Base-by-base conservation (phyloP, 208 protist genomes). In the Acanthamoeba quina region DNA sequence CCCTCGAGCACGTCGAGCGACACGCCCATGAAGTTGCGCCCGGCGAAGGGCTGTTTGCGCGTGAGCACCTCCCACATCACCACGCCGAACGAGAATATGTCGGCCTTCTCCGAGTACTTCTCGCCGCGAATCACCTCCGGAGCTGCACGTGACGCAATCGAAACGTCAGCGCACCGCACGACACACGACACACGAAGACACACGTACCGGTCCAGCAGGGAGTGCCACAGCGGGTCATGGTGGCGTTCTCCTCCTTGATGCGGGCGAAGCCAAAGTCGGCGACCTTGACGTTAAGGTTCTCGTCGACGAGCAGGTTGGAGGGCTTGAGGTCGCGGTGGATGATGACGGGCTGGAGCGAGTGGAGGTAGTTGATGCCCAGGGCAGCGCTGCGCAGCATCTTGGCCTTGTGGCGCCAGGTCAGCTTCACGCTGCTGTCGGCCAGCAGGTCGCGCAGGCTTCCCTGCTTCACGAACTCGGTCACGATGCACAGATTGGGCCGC, bases 291-390 rank as follows among this genome's bases (percentile, higher is more conserved):
- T 41, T 80, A 7, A 80, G 17, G 72, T 80, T 80, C 72, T 80
- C 72, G 24, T 80, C 72, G 37, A 80, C 72, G 60, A 66, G 60
- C 24, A 66, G 60, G 60, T 66, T 66, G 24, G 60, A 66, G 24
- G 60, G 60, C 60, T 90, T 90, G 52, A 90, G 56, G 83, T 90
- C 83, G 37, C 83, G 49, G 31, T 90, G 83, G 83, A 90, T 90
- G 60, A 90, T 90, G 24, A 31, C 66, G 24, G 83, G 83, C 37
- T 58, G 37, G 52, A 70, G 83, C 13, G 83, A 90, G 60, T 90
- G 83, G 9, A 90, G 83, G 60, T 90, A 90, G 83, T 58, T 58
- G 60, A 90, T 58, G 24, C 83, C 83, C 19, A 90, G 83, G n/a
- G 83, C 49, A 0, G 56, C 56, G 52, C 83, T 90, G 54, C 83